phyloP scores from a whole-genome alignment of 495 filamentous ascomycete species.

The Parathielavia hyrcaniae region DNA sequence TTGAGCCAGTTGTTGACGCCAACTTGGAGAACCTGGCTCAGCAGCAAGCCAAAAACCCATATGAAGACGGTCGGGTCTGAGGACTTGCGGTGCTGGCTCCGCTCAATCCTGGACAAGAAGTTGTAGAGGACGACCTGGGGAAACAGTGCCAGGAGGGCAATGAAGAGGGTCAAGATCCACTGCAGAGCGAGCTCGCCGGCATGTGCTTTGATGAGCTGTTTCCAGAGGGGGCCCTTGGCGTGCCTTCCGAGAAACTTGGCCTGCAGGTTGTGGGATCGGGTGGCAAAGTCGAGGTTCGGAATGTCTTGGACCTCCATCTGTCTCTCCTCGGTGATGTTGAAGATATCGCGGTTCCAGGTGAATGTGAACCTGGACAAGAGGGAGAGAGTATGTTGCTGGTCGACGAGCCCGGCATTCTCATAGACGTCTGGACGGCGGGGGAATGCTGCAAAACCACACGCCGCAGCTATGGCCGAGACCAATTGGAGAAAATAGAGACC shows the following conservation, averaged over 20 bases:
- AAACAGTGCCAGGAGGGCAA: constrained; percentile 49
- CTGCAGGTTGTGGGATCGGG: constrained; percentile 39
- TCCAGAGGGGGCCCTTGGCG: constrained; percentile 47
- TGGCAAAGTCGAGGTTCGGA: constrained; percentile 43
- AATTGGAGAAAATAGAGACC: constrained; percentile 26
- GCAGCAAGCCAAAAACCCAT: constrained; percentile 54
- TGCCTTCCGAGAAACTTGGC: constrained; percentile 39
- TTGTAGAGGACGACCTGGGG: constrained; percentile 57
- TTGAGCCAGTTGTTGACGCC: constrained; percentile 50
- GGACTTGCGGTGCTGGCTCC: constrained; percentile 29
- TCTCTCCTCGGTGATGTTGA: constrained; percentile 43
- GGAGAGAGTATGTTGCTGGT: constrained; percentile 52
- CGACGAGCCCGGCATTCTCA: constrained; percentile 46
- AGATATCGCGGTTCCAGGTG: constrained; percentile 48
- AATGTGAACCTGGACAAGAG: constrained; percentile 50
- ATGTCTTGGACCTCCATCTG: constrained; percentile 50
- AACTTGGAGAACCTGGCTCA: constrained; percentile 44
- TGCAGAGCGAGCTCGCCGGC: constrained; percentile 43
- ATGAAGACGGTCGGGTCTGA: constrained; percentile 40
- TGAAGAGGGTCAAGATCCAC: constrained; percentile 42
- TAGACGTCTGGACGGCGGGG: constrained; percentile 57
- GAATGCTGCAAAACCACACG: constrained; percentile 34
- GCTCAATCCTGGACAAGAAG: constrained; percentile 53
- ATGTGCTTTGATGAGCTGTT: constrained; percentile 46
- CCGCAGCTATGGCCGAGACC: constrained; percentile 16